Percentiles rank a stretch among this genome's conserved stretches.
These are phyloP conservation scores for Ascodesmis nigricans DNA, from an alignment of 495 filamentous ascomycete species.

Conservation along the genomic window DNA sequence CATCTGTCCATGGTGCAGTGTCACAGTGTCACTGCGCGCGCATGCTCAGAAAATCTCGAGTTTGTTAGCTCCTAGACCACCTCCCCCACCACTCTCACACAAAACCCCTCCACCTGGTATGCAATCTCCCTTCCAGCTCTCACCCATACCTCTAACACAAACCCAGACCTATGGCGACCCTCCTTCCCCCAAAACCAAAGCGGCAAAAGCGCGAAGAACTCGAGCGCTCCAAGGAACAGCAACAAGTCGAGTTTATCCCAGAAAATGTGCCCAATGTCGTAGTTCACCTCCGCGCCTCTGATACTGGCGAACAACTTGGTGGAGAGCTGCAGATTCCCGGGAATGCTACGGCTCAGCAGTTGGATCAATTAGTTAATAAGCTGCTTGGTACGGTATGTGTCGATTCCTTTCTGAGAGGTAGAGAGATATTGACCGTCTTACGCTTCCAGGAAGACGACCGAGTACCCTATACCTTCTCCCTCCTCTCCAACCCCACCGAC, in stretches of 20 bases:
- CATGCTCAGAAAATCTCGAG: no score
- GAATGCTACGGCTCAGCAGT: slow-evolving; percentile 71
- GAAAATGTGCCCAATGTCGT: slow-evolving; percentile 57
- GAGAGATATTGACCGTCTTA: no score
- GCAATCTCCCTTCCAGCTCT: no score
- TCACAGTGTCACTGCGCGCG: no score
- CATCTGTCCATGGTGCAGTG: no score
- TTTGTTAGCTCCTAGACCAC: no score
- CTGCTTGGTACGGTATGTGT: slow-evolving; percentile 53
- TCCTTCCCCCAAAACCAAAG: slow-evolving; percentile 76
- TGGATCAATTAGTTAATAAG: slow-evolving; percentile 78
- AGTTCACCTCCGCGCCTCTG: slow-evolving; percentile 70
- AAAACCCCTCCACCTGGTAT: no score
- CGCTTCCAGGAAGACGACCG: slow-evolving; percentile 45
- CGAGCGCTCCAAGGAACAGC: slow-evolving; percentile 49
- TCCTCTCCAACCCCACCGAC: slow-evolving; percentile 28
- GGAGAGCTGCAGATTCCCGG: slow-evolving; percentile 40
- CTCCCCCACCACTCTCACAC: no score
- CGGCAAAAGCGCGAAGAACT: slow-evolving; percentile 56
- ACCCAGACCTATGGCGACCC: slow-evolving; percentile 96
- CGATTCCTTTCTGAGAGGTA: background rate
- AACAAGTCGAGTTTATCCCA: slow-evolving; percentile 48
- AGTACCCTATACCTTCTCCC: slow-evolving; percentile 72
- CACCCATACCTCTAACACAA: no score
- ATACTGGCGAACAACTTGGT: slow-evolving; percentile 38